Evolutionary conservation across 2,329 filamentous ascomycete genomes (phyloP).

Genomic region (Colletotrichum sansevieriae): DNA sequence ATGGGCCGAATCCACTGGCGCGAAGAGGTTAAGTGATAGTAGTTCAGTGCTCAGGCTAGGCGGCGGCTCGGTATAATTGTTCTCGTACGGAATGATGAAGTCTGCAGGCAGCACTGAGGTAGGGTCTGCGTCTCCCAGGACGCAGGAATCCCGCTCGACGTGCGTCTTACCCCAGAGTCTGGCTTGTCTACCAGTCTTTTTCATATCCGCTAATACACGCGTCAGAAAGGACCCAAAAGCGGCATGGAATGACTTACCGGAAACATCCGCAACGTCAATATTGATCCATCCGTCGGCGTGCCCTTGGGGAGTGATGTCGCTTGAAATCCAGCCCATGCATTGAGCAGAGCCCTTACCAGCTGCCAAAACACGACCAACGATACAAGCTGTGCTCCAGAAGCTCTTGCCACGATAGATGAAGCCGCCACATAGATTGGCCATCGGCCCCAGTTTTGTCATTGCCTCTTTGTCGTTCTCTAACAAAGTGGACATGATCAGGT

Average conservation of each 20-base stretch:
- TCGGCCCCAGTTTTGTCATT: slow-evolving; percentile 68
- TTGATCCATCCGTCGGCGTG: slow-evolving; percentile 70
- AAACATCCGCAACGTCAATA: slow-evolving; percentile 66
- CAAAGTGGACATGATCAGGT: slow-evolving; percentile 75
- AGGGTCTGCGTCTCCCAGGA: slow-evolving; percentile 69
- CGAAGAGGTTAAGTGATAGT: slow-evolving; percentile 62
- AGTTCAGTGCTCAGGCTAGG: slow-evolving; percentile 64
- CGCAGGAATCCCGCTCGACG: slow-evolving; percentile 71
- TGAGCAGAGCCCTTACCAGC: slow-evolving; percentile 72
- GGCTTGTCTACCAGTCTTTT: slow-evolving; percentile 65
- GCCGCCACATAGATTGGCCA: slow-evolving; percentile 73
- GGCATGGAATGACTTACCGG: slow-evolving; percentile 55
- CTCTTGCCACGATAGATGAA: slow-evolving; percentile 74
- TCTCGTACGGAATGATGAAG: slow-evolving; percentile 72
- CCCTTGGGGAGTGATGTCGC: slow-evolving; percentile 66
- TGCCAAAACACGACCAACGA: slow-evolving; percentile 74
- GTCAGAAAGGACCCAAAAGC: slow-evolving; percentile 27
- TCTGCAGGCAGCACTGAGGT: slow-evolving; percentile 69
- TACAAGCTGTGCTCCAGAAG: slow-evolving; percentile 77
- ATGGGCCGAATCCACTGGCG: slow-evolving; percentile 58
- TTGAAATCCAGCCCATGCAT: slow-evolving; percentile 78
- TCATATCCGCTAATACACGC: slow-evolving; percentile 58
- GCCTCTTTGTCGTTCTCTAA: slow-evolving; percentile 74
- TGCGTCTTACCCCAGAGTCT: slow-evolving; percentile 72
- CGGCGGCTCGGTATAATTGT: slow-evolving; percentile 62